Base-by-base conservation (phyloP, 352 stramenopile species). In the Globisporangium irregulare region DNA sequence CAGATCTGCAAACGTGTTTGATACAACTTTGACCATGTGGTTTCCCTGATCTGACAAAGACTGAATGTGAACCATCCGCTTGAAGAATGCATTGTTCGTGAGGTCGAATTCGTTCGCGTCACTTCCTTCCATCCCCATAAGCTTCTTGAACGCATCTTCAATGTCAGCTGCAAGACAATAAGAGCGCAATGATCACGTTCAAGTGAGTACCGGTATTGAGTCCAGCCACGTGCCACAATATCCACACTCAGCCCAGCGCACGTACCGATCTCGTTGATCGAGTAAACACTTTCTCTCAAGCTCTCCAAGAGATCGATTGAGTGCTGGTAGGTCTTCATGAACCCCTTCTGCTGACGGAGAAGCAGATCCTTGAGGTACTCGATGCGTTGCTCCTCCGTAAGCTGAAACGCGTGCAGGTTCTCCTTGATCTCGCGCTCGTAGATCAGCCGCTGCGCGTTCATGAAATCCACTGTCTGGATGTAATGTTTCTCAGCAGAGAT, bases 341-440 rank as follows among this genome's bases (percentile, higher is more conserved):
- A 79, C 7, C 79, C 73, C 34, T 86, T 87, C 70, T 92, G 77
- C 62, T 84, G 79, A 3, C 85, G 83, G n/a, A 91, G 36, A 7
- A 95, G 63, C 27, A 95, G 59, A 69, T 93, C 84, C 56, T 89
- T 89, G 20, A 95, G 68, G 53, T 92, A 95, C 48, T 92, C 87
- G 1, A 95, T 74, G 3, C 87, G 82, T 59, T 93, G 87, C 57
- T 95, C 87, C 71, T 95, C 87, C 32, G 87, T 95, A 7, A 95
- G 73, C 64, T 95, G 85, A 64, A 95, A 92, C 3, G 84, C 87
- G 24, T 84, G 73, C 10, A 95, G 60, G 43, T 95, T 95, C 32
- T 93, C 87, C 48, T 86, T 85, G 46, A 89, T 84, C 66, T 92
- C 83, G 22, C 78, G 76, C 62, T 93, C 87, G 50, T 89, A 78